Evolutionary conservation across 2,329 filamentous ascomycete species (phyloP), one percentile per base, ranked within the genome.

Genomic region (Fusarium devonianum): DNA sequence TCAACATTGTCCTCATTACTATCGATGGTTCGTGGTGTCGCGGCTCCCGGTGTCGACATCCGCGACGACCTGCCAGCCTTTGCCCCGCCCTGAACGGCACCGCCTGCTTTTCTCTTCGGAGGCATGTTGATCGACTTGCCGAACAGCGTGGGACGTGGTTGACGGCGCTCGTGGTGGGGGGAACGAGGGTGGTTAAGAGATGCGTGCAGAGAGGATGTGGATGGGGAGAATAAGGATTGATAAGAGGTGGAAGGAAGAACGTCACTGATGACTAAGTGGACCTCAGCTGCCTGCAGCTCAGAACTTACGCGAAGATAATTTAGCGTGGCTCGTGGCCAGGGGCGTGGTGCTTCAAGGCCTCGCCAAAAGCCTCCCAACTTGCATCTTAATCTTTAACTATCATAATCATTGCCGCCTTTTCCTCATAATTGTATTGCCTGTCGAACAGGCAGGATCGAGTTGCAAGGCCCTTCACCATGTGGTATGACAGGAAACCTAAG

Each of bases 61-160:
- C 76, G 76, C 29, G 83, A 86, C 13, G 77, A 74, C 65, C 78
- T 81, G 49, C 82, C 81, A 21, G 76, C 75, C 71, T 87, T 87
- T 19, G 75, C 67, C 28, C 73, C 72, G 42, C 75, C 78, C 48
- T 75, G 72, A 48, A 75, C 74, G 62, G 73, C 75, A 68, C 68
- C 63, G 52, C 69, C 66, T 53, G 87, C 87, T 75, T 90, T 90
- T 67, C 87, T 81, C 75, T 91, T 91, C 13, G 80, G 77, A 56
- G 87, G 82, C 88, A 91, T 90, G 17, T 51, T 53, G 39, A 25
- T 44, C 39, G 32, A 49, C 49, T 69, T 59, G 52, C 19, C 36
- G 58, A 34, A 5, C 23, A 55, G 35, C 42, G 44, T 28, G 3
- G 22, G 34, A 32, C 17, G 42, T 39, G 34, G 25, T 30, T 38